Conservation (phyloP, 108 stramenopile species). For the Aurantiochytrium sp. region DNA sequence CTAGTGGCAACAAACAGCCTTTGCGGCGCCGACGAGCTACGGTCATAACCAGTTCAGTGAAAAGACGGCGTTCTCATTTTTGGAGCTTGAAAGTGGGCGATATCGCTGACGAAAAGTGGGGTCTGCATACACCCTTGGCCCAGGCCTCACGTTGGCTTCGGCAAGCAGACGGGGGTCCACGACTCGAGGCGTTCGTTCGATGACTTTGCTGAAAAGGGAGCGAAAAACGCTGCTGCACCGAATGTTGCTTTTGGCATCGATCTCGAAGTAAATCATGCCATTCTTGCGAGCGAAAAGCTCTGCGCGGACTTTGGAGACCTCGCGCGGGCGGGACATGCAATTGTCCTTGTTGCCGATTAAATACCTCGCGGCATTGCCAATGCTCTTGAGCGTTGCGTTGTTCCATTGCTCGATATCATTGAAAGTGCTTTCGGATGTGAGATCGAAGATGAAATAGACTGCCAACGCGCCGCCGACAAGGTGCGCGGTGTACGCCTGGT, state of each 20-base stretch:
- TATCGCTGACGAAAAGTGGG: not conserved
- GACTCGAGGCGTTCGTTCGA: not conserved
- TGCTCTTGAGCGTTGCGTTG: not conserved
- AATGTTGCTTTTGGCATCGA: not conserved
- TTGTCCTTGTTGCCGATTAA: not conserved
- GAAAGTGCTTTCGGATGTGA: not conserved
- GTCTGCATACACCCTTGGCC: not conserved
- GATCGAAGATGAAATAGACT: not conserved
- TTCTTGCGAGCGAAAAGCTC: not conserved
- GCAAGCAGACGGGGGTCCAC: not conserved
- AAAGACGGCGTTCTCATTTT: not conserved
- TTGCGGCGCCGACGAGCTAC: no score
- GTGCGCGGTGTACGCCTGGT: not conserved
- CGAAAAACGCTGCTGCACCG: not conserved
- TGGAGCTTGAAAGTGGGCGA: not conserved
- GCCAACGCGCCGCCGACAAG: not conserved
- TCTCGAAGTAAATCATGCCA: not conserved
- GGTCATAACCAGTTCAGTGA: not conserved
- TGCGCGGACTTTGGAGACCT: not conserved
- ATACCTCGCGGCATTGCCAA: not conserved
- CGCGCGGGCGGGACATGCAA: not conserved
- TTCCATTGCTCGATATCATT: not conserved
- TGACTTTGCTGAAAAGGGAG: not conserved
- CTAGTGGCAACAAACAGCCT: no score
- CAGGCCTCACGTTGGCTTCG: not conserved